Evolutionary conservation across 106 monocot genomes (phyloP), one percentile per base, ranked within the genome.

Genomic region (Acorus calamus): DNA sequence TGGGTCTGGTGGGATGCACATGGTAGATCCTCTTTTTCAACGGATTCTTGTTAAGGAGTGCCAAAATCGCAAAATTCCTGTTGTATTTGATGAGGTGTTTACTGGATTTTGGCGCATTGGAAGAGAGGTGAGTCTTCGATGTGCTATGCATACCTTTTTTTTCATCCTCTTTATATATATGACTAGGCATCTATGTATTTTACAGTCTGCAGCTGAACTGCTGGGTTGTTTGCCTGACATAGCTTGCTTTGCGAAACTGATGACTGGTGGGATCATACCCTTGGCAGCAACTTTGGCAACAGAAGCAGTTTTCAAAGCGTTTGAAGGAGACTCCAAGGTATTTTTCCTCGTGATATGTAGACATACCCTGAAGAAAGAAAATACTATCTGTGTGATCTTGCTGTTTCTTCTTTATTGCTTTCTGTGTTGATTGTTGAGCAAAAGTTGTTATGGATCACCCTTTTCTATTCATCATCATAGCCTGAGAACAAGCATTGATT

Each of bases 1-100:
- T 68, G 98, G 81, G 75, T 80, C 98, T 56, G 85, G 83, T 55
- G 98, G 98, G 55, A 98, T 92, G 98, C 83, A 78, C 52, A 81
- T 98, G 98, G 81, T 98, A 67, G 98, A 98, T 83, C 98, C 98
- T 14, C 83, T 92, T 73, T 98, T 98, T 78, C 98, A 98, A 52
- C 73, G 88, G 8, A 68, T 88, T 42, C 92, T 98, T 71, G 79
- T 92, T 11, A 81, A 50, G 11, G 83, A 88, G 53, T 98, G 91
- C 49, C 71, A 52, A 74, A 65, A 46, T 11, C 77, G 66, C 56
- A 77, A 74, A 73, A 92, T 98, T 66, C 98, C 98, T 56, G 83
- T 98, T 8, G 83, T 98, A 71, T 98, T 88, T 73, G 98, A 98
- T 77, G 98, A 98, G 75, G 92, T 98, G 12, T 98, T 98, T 70